Evolutionary conservation across 2,329 filamentous ascomycete species (phyloP), one percentile per base, ranked within the genome.

Genomic region (Pseudopyricularia javanii): DNA sequence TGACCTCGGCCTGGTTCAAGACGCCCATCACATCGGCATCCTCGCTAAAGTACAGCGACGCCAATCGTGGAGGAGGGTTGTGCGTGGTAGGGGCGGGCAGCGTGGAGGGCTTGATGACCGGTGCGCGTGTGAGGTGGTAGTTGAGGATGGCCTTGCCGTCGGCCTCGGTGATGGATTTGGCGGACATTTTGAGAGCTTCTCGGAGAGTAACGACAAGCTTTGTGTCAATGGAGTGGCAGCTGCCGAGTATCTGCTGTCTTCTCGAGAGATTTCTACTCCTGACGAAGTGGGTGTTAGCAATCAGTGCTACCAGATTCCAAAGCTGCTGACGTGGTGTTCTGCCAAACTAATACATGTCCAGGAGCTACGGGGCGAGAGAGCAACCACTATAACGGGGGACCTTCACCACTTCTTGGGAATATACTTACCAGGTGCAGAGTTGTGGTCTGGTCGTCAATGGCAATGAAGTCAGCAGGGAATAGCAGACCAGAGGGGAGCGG

Each of bases 71-170:
- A 57, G 93, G 85, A 62, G 93, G 76, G 78, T 97, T 97, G 84
- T 98, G 93, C 71, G 82, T 93, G 59, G 86, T 73, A 59, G 87
- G 79, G 61, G 80, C 70, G 62, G 91, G 88, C 54, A 97, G 89
- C 74, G 93, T 90, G 67, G 90, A 91, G 62, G 91, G 88, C 86
- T 96, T 97, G 83, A 98, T 95, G 71, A 95, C 86, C 61, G 90
- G 85, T 63, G 93, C 89, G 70, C 93, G 87, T 64, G 93, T 97
- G 74, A 98, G 90, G 80, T 97, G 93, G 82, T 97, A 98, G 87
- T 96, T 97, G 82, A 98, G 82, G 79, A 98, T 97, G 82, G 93
- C 93, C 87, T 98, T 98, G 83, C 93, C 93, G 78, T 98, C 93
- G 80, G 91, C 91, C 81, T 98, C 93, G 80, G 87, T 76, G 70